These are phyloP conservation scores for Paramarasmius palmivorus DNA, from an alignment of 1,284 basidiomycete species.

Conservation along the genomic window DNA sequence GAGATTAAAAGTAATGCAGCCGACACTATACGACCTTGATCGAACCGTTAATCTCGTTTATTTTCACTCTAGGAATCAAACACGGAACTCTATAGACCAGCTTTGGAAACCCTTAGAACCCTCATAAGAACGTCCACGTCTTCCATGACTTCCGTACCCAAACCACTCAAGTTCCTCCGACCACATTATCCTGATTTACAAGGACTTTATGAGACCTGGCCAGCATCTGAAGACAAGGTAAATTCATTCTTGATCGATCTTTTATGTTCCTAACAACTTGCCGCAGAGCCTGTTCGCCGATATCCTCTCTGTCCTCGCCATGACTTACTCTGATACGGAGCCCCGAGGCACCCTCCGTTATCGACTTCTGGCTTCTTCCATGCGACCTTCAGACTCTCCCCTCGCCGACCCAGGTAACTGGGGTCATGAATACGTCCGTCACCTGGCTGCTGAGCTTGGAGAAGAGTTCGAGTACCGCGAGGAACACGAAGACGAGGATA, in stretches of 20 bases:
- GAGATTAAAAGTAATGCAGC: constrained; percentile 78
- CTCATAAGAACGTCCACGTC: constrained; percentile 96
- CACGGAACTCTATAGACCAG: constrained; percentile 82
- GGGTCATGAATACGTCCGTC: constrained; percentile 99
- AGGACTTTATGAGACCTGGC: constrained; percentile 80
- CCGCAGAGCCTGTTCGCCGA: constrained; percentile 91
- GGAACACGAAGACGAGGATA: constrained; percentile 44
- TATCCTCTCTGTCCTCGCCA: constrained; percentile 98
- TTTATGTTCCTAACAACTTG: constrained; percentile 14
- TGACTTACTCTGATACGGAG: constrained; percentile 99
- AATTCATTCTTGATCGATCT: constrained; percentile 15
- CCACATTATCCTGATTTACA: constrained; percentile 93
- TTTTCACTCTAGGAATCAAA: constrained; percentile 76
- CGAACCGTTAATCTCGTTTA: constrained; percentile 70
- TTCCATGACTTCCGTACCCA: constrained; percentile 99
- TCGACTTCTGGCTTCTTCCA: constrained; percentile 80
- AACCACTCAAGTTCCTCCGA: constrained; percentile 97
- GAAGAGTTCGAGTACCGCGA: constrained; percentile 82
- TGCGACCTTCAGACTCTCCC: constrained; percentile 61
- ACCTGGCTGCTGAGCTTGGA: constrained; percentile 94
- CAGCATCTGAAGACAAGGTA: constrained; percentile 79
- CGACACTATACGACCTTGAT: constrained; percentile 81
- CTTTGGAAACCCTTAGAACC: constrained; percentile 91
- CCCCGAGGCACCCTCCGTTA: constrained; percentile 93
- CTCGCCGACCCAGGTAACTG: constrained; percentile 91